Base-by-base conservation (phyloP, 257 asterid genomes). In the Rehmannia glutinosa region DNA sequence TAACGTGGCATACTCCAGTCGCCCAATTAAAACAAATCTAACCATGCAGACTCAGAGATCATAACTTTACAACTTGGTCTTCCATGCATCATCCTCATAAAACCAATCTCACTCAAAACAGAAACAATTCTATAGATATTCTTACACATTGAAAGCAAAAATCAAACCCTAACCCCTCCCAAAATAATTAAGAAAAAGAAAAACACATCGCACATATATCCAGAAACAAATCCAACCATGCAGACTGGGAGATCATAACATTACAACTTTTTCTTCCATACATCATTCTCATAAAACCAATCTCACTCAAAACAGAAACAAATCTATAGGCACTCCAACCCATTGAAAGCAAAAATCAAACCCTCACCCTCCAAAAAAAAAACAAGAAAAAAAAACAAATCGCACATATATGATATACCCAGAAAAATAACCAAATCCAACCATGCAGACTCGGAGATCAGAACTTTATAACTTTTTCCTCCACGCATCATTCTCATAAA, bases 21-120 rank as follows among this genome's bases (percentile, higher is more conserved):
- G 50, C 63, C 25, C n/a, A 79, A 51, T 20, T 15, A 5, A 68
- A 33, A 45, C 17, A 68, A 60, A 24, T 43, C 30, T 39, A 35
- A 36, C 59, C 58, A 61, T 28, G 49, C 68, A n/a, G 0, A 68
- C 19, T 24, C 42, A 28, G 16, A 17, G 36, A 1, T 39, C 25
- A 39, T 5, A 23, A 38, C 49, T 65, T 24, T n/a, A 36, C 38
- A 33, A 54, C 19, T 42, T 72, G n/a, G n/a, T n/a, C n/a, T n/a
- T n/a, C n/a, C n/a, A n/a, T 1, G 23, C 38, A 39, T 41, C 62
- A 15, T 39, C 64, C 52, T 20, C 65, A 43, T 0, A 46, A 35
- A 41, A 21, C 28, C 59, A 56, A 28, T 27, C 35, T 38, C 10
- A 54, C 63, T 65, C 47, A 12, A 45, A 60, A 38, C 23, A 21